Base-by-base conservation (phyloP, 2,329 filamentous ascomycete genomes). In the Myriosclerotinia curreyana region DNA sequence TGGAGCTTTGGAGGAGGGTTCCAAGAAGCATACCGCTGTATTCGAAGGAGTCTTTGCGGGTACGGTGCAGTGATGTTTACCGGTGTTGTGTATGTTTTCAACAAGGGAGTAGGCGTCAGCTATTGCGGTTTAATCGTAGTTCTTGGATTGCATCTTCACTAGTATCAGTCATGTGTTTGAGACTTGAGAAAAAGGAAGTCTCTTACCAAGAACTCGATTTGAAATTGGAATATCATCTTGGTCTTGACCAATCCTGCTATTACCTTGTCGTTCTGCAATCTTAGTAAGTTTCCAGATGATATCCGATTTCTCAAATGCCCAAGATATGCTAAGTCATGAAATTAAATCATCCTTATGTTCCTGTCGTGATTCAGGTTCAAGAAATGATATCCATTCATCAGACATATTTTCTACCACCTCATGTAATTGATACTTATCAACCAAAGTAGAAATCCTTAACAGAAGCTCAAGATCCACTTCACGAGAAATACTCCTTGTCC, bases 391-490 rank as follows among this genome's bases (percentile, higher is more conserved):
- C 60, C 50, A 62, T 15, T 51, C 34, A 48, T 56, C 50, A 34
- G 60, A 55, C 31, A 62, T 56, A 34, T 56, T 49, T 25, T 62
- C 60, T 25, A 56, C 60, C 5, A 55, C 50, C 50, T 62, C 60
- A 38, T 56, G 60, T 28, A 62, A 38, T 48, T 62, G 60, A 62
- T 56, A 62, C 50, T 62, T 62, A 34, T 62, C 60, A 7, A 62
- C 60, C 11, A 62, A n/a, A 22, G 60, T 62, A 31, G 50, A 62
- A n/a, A 56, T 62, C 11, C 40, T 62, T 15, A 9, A 56, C 11
- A 56, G 11, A 5, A 62, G 28, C 40, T 60, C 44, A 2, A 60
- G 25, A 51, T 56, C 28, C 0, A 46, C 17, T 38, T 38, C 17
- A 14, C 15, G 40, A n/a, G 51, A 40, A n/a, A 56, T 5, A 36